Evolutionary conservation across 495 filamentous ascomycete genomes (phyloP).

Genomic region (Hamigera avellanea): DNA sequence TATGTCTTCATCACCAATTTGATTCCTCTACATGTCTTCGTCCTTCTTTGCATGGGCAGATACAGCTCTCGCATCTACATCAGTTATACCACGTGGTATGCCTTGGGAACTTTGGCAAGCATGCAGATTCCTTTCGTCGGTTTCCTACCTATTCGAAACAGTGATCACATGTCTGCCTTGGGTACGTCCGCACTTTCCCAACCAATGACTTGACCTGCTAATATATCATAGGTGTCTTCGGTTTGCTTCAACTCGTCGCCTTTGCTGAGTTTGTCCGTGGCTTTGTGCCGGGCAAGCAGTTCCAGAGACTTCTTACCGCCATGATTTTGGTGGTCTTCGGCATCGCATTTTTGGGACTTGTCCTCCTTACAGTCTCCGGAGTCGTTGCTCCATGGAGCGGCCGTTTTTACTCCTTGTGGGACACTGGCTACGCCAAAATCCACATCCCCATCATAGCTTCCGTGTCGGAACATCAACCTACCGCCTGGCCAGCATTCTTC

Average conservation of each 20-base stretch:
- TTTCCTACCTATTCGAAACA: conserved; percentile 90
- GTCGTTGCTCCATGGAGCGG: conserved; percentile 97
- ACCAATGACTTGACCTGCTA: conserved; percentile 1
- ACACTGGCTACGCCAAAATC: conserved; percentile 98
- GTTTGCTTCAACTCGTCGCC: conserved; percentile 84
- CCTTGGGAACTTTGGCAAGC: conserved; percentile 88
- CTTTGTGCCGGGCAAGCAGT: conserved; percentile 83
- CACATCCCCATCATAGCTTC: conserved; percentile 99
- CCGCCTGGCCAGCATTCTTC: conserved; percentile 99
- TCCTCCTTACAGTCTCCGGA: conserved; percentile 74
- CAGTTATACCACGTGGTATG: conserved; percentile 96
- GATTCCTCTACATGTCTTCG: conserved; percentile 90
- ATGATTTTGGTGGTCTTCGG: conserved; percentile 67
- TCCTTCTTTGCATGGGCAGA: conserved; percentile 91
- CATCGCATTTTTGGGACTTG: conserved; percentile 61
- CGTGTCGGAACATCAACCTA: conserved; percentile 98
- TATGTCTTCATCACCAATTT: conserved; percentile 99
- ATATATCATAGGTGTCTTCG: conserved; percentile 66
- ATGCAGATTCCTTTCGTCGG: conserved; percentile 99
- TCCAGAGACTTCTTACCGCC: conserved; percentile 71
- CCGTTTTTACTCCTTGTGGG: conserved; percentile 98
- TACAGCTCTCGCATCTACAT: conserved; percentile 93
- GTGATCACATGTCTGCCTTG: conserved; percentile 96
- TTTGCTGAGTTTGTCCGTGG: conserved; percentile 86
- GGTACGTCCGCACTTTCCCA: conserved; percentile 43